Evolutionary conservation across 306 rosid genomes (phyloP), one percentile per base, ranked within the genome.

Genomic region (Sphenostylis stenocarpa): DNA sequence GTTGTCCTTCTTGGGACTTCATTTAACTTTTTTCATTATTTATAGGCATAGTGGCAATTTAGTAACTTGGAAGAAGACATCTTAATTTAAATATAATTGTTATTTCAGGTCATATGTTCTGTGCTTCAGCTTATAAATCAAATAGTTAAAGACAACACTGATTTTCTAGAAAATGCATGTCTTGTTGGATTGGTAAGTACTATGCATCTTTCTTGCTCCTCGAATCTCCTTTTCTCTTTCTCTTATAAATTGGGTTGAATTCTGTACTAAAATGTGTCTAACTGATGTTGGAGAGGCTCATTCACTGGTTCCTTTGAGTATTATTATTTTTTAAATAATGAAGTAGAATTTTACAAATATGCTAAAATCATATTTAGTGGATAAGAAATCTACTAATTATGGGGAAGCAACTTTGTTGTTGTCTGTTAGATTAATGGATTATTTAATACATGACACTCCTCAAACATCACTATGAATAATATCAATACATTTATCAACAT

Each of bases 121-220:
- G 99, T 92, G 80, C 98, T 96, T 81, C 98, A 96, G 85, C 93
- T 96, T 80, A 80, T 92, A 84, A 96, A 96, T 87, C 99, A 88
- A 88, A 86, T 96, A 66, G 80, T 96, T 74, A 96, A 84, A 70
- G 98, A 92, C 85, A 96, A 91, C 76, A 80, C 87, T 45, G 99
- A 91, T 83, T 92, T 92, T 78, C 99, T 89, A 81, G 99, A 92
- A 86, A 96, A 92, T 65, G 99, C 99, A 2, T 92, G 99, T 80
- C 97, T 92, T 81, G 96, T 96, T 78, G 99, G 99, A 83, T 81
- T 96, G 92, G 99, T 96, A 83, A 88, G 97, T 86, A 60, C 45
- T 58, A 9, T 44, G 6, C 72, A 55, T 43, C 20, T 70, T 70
- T 75, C 52, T 48, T 72, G n/a, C 58, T 67, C 56, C 72, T 45